Evolutionary conservation across 352 stramenopile genomes (phyloP).

Genomic region (Pythium dissimile): DNA sequence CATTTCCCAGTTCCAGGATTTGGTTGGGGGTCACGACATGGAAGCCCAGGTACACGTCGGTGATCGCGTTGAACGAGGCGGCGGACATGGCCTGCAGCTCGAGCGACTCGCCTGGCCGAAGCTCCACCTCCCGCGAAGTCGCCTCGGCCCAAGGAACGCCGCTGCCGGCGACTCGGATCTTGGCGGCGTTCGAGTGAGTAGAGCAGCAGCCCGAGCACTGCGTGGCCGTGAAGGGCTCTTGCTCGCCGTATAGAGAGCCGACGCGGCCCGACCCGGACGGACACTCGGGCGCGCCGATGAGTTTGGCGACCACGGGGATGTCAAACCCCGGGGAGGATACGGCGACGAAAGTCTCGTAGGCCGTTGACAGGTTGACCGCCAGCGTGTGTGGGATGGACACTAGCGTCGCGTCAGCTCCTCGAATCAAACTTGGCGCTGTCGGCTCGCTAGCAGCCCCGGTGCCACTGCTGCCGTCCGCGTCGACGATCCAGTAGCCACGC

Average conservation of each 20-base stretch:
- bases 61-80: constrained; percentile 50
- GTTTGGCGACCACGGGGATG: constrained; percentile 56
- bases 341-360: constrained; percentile 37
- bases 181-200: constrained; percentile 44
- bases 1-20: constrained; percentile 47
- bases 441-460: no score
- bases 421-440: constrained; percentile 6
- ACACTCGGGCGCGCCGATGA: constrained; percentile 62
- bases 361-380: constrained; percentile 26
- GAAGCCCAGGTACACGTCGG: constrained; percentile 68
- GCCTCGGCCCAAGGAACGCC: constrained; percentile 32
- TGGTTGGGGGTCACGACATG: constrained; percentile 69
- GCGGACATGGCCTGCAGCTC: constrained; percentile 49
- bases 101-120: constrained; percentile 42
- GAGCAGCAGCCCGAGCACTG: constrained; percentile 69
- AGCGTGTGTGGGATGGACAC: constrained; percentile 34
- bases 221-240: constrained; percentile 43
- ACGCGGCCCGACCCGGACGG: constrained; percentile 47
- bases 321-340: constrained; percentile 51
- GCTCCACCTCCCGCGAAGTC: constrained; percentile 32
- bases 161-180: constrained; percentile 38
- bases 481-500: constrained; percentile 35
- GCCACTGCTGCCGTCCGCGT: constrained; percentile 36
- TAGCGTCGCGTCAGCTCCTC: constrained; percentile 8
- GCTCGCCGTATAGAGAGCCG: constrained; percentile 48